Percentiles rank a stretch among this genome's conserved stretches.
These are phyloP conservation scores for Nidula microcarpa DNA, from an alignment of 768 basidiomycete species.

Conservation along the genomic window DNA sequence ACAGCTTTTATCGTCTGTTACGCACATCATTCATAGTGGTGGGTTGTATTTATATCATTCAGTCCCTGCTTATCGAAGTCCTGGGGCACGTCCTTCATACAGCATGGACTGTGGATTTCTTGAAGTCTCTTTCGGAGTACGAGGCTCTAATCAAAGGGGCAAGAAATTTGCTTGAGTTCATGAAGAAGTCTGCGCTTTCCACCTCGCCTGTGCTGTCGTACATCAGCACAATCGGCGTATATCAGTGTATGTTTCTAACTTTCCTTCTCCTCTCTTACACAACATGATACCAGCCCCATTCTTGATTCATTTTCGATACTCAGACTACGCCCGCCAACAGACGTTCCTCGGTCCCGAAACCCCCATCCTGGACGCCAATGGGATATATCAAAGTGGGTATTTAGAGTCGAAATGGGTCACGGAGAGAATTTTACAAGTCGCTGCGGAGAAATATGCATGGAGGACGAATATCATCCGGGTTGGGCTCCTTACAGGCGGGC, in stretches of 20 bases:
- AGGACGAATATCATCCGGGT: slow-evolving; percentile 27
- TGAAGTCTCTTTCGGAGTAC: slow-evolving; percentile 23
- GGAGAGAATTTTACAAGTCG: slow-evolving; percentile 29
- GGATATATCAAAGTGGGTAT: slow-evolving; percentile 28
- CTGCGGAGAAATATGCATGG: slow-evolving; percentile 19
- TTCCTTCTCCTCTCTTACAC: not conserved
- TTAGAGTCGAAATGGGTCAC: slow-evolving; percentile 39
- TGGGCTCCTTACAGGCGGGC: slow-evolving; percentile 33
- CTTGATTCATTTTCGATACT: not conserved
- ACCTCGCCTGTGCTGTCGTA: slow-evolving; percentile 20
- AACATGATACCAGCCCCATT: not conserved
- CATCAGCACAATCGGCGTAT: slow-evolving; percentile 28
- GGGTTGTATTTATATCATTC: not conserved
- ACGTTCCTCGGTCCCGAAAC: too few relatives aligned
- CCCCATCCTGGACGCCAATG: slow-evolving; percentile 9
- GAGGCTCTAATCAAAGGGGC: slow-evolving; percentile 20
- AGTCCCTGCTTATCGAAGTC: not conserved
- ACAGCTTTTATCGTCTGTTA: too few relatives aligned
- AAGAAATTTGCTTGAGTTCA: slow-evolving; percentile 28
- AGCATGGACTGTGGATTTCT: slow-evolving; percentile 40
- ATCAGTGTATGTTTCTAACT: slow-evolving; percentile 12
- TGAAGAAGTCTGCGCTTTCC: slow-evolving; percentile 14
- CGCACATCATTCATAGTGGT: slow-evolving; percentile 19
- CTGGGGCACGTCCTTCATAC: too few relatives aligned
- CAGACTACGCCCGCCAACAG: too few relatives aligned